Evolutionary conservation across 2,329 filamentous ascomycete genomes (phyloP).

Genomic region (Lasiodiplodia sp.): DNA sequence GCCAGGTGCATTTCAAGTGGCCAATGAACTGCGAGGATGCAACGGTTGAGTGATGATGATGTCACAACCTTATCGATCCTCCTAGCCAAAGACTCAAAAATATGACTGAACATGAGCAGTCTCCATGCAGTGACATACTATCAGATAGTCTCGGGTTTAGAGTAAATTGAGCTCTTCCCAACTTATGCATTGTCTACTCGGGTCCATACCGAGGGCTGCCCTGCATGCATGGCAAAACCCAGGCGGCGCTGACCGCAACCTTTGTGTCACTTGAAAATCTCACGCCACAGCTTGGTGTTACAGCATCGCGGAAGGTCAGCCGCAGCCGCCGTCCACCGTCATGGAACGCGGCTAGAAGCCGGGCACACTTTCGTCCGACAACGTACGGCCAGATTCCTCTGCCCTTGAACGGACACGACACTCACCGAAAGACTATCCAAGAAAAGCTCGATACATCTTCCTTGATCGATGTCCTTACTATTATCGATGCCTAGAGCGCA

Average conservation of each 20-base stretch:
- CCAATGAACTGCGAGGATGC: neutral
- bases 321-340: neutral
- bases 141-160: neutral
- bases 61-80: conserved; percentile 23
- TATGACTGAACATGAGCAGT: neutral
- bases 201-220: neutral
- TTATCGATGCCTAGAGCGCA: neutral
- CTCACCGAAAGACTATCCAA: neutral
- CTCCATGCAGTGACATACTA: neutral
- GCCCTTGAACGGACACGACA: neutral
- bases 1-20: neutral
- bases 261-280: neutral
- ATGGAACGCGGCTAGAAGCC: neutral
- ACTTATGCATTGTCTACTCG: neutral
- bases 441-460: neutral
- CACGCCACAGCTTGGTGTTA: neutral
- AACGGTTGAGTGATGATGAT: neutral
- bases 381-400: neutral
- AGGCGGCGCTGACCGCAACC: no score
- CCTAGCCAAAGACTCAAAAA: neutral
- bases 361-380: conserved; percentile 11
- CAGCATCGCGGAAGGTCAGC: neutral
- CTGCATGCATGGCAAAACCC: neutral
- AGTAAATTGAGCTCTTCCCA: neutral
- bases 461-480: neutral